These are phyloP conservation scores for Litsea cubeba DNA, from an alignment of 164 flowering plant species.

Conservation along the genomic window DNA sequence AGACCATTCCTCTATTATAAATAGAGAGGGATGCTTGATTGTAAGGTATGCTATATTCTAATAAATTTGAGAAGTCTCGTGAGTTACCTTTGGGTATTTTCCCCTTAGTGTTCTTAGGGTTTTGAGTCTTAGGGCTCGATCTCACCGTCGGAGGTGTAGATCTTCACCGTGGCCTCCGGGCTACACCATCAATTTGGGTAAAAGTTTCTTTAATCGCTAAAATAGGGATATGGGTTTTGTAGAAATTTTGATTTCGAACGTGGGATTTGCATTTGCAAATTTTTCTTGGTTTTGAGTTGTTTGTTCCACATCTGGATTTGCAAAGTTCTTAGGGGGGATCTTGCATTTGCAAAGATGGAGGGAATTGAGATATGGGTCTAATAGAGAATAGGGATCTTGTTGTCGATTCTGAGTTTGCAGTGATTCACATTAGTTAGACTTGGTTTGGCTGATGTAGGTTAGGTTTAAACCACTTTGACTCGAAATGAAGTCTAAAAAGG, in stretches of 20 bases:
- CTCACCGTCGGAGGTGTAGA: too few species aligned
- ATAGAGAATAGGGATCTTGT: slow-evolving; percentile 5
- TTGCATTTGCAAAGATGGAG: not conserved
- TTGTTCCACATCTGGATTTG: slow-evolving; percentile 5
- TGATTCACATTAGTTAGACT: not conserved
- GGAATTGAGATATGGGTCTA: slow-evolving; percentile 15
- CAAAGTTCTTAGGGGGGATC: not conserved
- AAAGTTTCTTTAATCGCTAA: not conserved
- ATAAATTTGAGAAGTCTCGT: too few species aligned
- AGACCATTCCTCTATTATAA: too few species aligned
- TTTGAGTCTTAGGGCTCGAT: too few species aligned
- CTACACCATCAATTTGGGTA: not conserved
- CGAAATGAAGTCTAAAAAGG: too few species aligned
- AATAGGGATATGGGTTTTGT: not conserved
- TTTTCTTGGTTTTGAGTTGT: slow-evolving; percentile 10
- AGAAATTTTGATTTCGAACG: slow-evolving; percentile 8
- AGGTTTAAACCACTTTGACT: too few species aligned
- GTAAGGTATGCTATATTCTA: too few species aligned
- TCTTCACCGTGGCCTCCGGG: too few species aligned
- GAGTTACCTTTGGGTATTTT: too few species aligned
- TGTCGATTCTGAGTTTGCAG: slow-evolving; percentile 15
- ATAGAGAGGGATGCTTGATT: too few species aligned
- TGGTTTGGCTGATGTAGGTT: too few species aligned
- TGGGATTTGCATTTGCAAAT: not conserved
- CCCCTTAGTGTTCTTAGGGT: too few species aligned